Evolutionary conservation across 768 basidiomycete genomes (phyloP).

Genomic region (Cystofilobasidium bisporidii): DNA sequence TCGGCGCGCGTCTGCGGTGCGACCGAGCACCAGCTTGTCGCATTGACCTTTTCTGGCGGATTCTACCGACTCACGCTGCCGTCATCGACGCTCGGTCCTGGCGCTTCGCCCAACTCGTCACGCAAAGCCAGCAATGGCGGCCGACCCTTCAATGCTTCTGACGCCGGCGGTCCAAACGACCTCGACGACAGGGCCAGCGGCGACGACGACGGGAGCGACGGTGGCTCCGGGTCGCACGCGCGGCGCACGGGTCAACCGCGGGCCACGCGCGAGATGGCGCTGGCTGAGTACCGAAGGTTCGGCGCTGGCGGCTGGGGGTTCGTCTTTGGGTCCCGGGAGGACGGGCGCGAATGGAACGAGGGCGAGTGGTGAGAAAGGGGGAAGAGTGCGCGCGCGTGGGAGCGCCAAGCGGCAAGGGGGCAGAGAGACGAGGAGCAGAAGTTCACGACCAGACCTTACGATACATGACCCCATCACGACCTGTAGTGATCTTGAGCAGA

Average conservation of each 20-base stretch:
- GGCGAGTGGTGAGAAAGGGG: background rate
- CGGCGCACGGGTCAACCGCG: too few species aligned
- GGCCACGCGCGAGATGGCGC: background rate
- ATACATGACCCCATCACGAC: too few species aligned
- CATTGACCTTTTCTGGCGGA: conserved; percentile 58
- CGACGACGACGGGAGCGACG: conserved; percentile 23
- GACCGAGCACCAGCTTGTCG: conserved; percentile 64
- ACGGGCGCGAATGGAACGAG: conserved; percentile 3
- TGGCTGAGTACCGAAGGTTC: conserved; percentile 37
- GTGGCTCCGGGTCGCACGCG: too few species aligned
- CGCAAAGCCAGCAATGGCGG: background rate
- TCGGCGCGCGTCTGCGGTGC: too few species aligned
- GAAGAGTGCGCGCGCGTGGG: too few species aligned
- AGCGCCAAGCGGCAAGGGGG: too few species aligned
- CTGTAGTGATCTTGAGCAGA: too few species aligned
- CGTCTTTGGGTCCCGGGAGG: conserved; percentile 3
- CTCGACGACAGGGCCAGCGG: conserved; percentile 22
- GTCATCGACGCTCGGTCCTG: conserved; percentile 13
- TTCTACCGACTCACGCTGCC: conserved; percentile 41
- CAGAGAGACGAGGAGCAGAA: too few species aligned
- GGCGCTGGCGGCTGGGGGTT: conserved; percentile 36
- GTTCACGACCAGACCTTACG: too few species aligned
- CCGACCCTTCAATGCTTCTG: background rate
- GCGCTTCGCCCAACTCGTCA: background rate
- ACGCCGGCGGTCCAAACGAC: background rate